These are phyloP conservation scores for Neonectria punicea DNA, from an alignment of 2,329 filamentous ascomycete species.

Conservation along the genomic window DNA sequence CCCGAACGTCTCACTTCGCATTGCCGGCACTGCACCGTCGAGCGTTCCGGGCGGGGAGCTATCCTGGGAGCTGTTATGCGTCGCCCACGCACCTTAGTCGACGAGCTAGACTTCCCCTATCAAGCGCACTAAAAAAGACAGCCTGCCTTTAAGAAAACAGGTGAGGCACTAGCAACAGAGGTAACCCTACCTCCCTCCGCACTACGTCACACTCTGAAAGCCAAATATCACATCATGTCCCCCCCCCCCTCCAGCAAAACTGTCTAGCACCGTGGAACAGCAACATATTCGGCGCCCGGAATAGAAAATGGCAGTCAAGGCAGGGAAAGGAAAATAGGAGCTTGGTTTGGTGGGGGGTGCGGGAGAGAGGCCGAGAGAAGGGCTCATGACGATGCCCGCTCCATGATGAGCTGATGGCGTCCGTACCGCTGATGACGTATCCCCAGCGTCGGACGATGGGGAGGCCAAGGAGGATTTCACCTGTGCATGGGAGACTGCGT, in stretches of 20 bases:
- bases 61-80: slow-evolving; percentile 7
- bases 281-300: neutral
- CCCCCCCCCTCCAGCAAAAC: neutral
- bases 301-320: no score
- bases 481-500: neutral
- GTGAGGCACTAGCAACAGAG: neutral
- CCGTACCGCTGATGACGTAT: neutral
- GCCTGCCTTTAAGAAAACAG: neutral
- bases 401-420: neutral
- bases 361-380: neutral
- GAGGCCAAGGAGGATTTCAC: neutral
- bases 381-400: neutral
- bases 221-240: slow-evolving; percentile 4
- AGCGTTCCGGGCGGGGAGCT: neutral
- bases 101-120: neutral
- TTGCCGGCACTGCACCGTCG: neutral
- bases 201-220: slow-evolving; percentile 13
- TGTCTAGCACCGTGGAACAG: neutral
- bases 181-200: neutral
- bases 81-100: neutral
- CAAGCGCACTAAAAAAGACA: neutral
- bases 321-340: neutral
- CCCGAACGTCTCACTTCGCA: neutral
- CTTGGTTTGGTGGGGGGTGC: neutral
- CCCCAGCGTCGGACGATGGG: neutral